These are phyloP conservation scores for Stachybotrys elegans DNA, from an alignment of 2,329 filamentous ascomycete genomes.

Conservation along the genomic window DNA sequence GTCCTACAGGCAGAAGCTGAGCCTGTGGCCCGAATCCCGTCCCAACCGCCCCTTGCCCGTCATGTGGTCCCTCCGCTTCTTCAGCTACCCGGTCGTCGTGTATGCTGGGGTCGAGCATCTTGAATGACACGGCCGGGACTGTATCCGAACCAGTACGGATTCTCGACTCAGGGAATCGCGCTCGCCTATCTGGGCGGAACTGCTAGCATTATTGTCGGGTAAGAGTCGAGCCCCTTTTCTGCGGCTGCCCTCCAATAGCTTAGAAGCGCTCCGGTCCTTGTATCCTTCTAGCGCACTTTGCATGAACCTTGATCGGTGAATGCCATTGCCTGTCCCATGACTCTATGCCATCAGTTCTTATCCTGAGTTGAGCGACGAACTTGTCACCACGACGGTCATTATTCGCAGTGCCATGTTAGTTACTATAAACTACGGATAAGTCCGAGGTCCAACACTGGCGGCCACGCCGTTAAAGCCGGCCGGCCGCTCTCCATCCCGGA, in stretches of 20 bases:
- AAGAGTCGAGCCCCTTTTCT: too few species aligned
- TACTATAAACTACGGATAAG: slow-evolving; percentile 19
- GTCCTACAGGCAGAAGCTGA: slow-evolving; percentile 2
- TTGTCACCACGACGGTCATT: neutral
- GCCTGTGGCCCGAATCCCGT: neutral
- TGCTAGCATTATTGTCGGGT: neutral
- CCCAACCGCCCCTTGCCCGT: neutral
- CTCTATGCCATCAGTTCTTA: neutral
- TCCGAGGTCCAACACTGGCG: too few species aligned
- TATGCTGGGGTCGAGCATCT: slow-evolving; percentile 1
- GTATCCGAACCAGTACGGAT: neutral
- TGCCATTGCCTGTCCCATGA: neutral
- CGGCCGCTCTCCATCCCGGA: too few species aligned
- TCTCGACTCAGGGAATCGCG: neutral
- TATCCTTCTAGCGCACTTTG: too few species aligned
- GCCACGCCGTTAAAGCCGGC: too few species aligned
- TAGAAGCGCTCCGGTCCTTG: too few species aligned
- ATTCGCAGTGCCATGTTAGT: neutral
- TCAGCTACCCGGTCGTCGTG: slow-evolving; percentile 2
- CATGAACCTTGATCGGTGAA: too few species aligned
- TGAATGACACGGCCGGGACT: slow-evolving; percentile 1
- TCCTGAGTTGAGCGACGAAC: neutral
- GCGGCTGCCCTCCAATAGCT: too few species aligned
- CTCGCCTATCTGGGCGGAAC: neutral
- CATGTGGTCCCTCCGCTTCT: neutral